Conservation (phyloP, 2,329 filamentous ascomycete species). For the Huntiella decipiens region DNA sequence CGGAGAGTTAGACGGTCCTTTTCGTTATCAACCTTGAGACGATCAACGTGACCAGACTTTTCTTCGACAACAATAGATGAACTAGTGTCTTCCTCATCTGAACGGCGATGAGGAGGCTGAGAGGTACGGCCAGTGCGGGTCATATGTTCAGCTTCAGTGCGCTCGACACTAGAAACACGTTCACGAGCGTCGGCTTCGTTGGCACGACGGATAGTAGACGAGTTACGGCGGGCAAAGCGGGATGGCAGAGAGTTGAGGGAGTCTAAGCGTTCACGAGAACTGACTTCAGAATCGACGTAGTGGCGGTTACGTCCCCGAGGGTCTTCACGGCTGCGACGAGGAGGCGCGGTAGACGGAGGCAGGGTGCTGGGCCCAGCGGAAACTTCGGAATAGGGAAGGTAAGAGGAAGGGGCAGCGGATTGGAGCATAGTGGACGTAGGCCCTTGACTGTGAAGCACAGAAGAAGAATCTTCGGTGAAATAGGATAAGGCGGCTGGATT, state of each 20-base stretch:
- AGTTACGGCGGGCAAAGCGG: slow-evolving; percentile 21
- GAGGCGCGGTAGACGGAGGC: slow-evolving; percentile 6
- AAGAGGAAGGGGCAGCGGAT: background rate
- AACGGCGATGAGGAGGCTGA: slow-evolving; percentile 8
- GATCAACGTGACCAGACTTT: slow-evolving; percentile 35
- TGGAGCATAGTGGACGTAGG: slow-evolving; percentile 1
- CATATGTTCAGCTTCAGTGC: slow-evolving; percentile 21
- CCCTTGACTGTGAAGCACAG: slow-evolving; percentile 1
- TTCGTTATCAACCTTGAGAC: slow-evolving; percentile 21
- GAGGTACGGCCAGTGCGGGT: slow-evolving; percentile 7
- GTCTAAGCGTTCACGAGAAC: slow-evolving; percentile 2
- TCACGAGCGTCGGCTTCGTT: slow-evolving; percentile 29
- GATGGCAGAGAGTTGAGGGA: slow-evolving; percentile 8
- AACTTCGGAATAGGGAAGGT: slow-evolving; percentile 6
- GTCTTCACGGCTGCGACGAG: slow-evolving; percentile 5
- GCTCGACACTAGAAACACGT: slow-evolving; percentile 28
- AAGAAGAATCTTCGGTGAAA: slow-evolving; percentile 1
- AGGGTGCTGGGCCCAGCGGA: background rate
- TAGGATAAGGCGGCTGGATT: slow-evolving; percentile 5
- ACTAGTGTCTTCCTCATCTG: slow-evolving; percentile 7
- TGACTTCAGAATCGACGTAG: slow-evolving; percentile 8
- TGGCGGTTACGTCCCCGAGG: slow-evolving; percentile 3
- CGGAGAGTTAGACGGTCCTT: slow-evolving; percentile 43
- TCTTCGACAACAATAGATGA: slow-evolving; percentile 23
- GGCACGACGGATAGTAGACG: slow-evolving; percentile 27